A percentile compares a stretch with the other conserved stretches of the same genome.
phyloP scores from a whole-genome alignment of 1,139 yeast species.

The Yamadazyma membranifaciens region DNA sequence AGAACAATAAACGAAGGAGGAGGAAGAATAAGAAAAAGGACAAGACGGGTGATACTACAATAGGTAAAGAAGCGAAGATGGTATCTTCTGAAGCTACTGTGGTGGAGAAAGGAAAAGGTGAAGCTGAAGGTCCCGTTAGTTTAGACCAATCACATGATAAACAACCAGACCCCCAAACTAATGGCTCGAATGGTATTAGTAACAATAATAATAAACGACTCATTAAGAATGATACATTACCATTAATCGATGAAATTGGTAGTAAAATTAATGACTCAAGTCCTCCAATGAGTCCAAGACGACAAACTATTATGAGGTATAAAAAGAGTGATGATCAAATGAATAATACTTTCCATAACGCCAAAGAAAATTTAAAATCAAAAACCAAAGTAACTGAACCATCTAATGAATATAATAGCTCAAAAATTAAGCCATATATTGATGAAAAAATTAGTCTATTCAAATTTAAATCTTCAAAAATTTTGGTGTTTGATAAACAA shows the following conservation, averaged over 20 bases:
- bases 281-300: conserved; percentile 33
- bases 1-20: background rate
- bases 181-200: too few species aligned
- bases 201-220: too few species aligned
- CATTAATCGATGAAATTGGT: background rate
- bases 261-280: background rate
- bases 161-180: too few species aligned
- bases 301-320: conserved; percentile 40
- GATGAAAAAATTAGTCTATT: conserved; percentile 42
- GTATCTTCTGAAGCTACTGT: background rate
- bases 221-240: background rate
- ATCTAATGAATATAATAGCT: background rate
- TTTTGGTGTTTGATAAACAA: conserved; percentile 44
- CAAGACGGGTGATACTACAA: background rate
- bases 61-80: background rate
- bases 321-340: conserved; percentile 30
- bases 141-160: background rate
- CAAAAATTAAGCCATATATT: conserved; percentile 17
- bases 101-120: background rate
- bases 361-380: conserved; percentile 24
- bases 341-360: conserved; percentile 24
- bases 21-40: background rate
- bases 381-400: conserved; percentile 2
- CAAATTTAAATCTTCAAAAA: conserved; percentile 35
- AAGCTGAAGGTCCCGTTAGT: background rate